Evolutionary conservation across 345 rosid species (phyloP).

Genomic region (Salix dunnii): DNA sequence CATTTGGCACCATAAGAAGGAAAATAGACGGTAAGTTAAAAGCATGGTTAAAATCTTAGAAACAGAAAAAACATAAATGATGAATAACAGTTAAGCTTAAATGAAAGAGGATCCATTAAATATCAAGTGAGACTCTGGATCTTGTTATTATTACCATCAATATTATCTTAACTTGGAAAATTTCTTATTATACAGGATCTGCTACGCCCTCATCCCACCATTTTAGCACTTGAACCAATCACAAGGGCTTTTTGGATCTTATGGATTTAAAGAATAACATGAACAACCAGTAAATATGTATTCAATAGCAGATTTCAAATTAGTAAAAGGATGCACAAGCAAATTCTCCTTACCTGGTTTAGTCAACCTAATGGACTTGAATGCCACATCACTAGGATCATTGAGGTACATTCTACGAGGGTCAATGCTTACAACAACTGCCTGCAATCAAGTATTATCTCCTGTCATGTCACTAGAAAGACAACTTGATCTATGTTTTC

Average conservation of each 20-base stretch:
- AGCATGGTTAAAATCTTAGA: not conserved
- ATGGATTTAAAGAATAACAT: not conserved
- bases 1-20: not conserved
- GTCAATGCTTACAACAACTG: constrained; percentile 97
- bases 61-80: not conserved
- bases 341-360: constrained; percentile 52
- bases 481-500: not conserved
- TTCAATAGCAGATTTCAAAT: not conserved
- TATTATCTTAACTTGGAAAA: not conserved
- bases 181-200: not conserved
- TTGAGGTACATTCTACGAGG: constrained; percentile 80
- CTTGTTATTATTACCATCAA: not conserved
- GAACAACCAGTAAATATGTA: not conserved
- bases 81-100: not conserved
- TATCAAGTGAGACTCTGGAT: not conserved
- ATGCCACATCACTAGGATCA: constrained; percentile 66
- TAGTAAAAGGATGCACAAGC: not conserved
- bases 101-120: not conserved
- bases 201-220: not conserved
- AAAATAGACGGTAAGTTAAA: not conserved
- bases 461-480: constrained; percentile 3
- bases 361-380: constrained; percentile 56
- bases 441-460: constrained; percentile 46
- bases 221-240: not conserved
- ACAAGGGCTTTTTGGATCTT: not conserved